phyloP scores from a whole-genome alignment of 2,329 filamentous ascomycete genomes.

The Fusarium subtropicale region DNA sequence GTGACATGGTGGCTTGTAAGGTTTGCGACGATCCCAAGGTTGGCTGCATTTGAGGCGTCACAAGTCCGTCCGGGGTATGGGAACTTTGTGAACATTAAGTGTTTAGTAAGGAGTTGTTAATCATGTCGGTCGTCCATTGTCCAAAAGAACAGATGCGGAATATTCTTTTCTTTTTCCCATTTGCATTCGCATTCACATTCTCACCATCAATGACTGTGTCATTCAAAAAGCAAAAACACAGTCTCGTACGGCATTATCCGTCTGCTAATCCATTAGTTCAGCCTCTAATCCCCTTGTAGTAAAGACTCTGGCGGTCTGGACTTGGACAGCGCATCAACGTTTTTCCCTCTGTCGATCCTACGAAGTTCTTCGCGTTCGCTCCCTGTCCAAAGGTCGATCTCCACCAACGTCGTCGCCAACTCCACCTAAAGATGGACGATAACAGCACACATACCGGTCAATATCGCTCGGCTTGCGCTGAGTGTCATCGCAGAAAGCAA shows the following conservation, averaged over 20 bases:
- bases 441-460: conserved; percentile 56
- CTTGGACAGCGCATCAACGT: conserved; percentile 30
- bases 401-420: conserved; percentile 39
- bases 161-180: background rate
- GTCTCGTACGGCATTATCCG: background rate
- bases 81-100: background rate
- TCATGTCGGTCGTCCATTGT: background rate
- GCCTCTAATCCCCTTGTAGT: conserved; percentile 8
- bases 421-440: conserved; percentile 50
- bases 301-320: conserved; percentile 1
- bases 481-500: conserved; percentile 57
- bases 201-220: background rate
- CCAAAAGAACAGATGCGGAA: background rate
- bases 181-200: background rate
- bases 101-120: background rate
- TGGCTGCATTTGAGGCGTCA: conserved; percentile 7
- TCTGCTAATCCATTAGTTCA: background rate
- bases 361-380: conserved; percentile 31
- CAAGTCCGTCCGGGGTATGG: background rate
- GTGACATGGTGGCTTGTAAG: conserved; percentile 7
- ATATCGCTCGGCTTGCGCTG: conserved; percentile 56
- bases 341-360: conserved; percentile 32
- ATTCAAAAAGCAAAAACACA: background rate
- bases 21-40: conserved; percentile 1
- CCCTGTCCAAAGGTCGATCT: conserved; percentile 30